These are phyloP conservation scores for Croton setiger DNA, from an alignment of 441 rosid genomes.

Conservation along the genomic window DNA sequence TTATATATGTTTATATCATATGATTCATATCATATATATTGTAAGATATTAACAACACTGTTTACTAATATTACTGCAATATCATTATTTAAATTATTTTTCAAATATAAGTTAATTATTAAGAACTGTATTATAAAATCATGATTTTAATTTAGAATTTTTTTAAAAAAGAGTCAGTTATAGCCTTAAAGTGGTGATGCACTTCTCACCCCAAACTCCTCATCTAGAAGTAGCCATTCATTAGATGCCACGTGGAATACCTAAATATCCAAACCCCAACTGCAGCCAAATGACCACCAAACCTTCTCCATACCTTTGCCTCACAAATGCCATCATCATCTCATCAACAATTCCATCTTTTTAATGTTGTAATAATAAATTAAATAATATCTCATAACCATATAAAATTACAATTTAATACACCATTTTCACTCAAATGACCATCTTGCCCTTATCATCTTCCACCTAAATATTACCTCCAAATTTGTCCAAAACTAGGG, in stretches of 20 bases:
- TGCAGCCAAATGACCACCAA: conserved; percentile 39
- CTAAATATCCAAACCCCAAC: conserved; percentile 43
- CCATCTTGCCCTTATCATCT: conserved; percentile 17
- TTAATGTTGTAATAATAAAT: neutral
- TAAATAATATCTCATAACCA: neutral
- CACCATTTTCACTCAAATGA: neutral
- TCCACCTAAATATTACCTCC: conserved; percentile 33
- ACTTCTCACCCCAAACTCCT: conserved; percentile 51
- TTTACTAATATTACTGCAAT: too few relatives aligned
- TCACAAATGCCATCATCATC: conserved; percentile 45
- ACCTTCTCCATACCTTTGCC: conserved; percentile 43
- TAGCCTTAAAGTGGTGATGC: neutral
- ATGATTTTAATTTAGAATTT: too few relatives aligned
- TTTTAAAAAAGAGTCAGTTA: too few relatives aligned
- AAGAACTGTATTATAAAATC: too few relatives aligned
- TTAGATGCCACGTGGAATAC: conserved; percentile 45
- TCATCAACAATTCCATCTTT: conserved; percentile 42
- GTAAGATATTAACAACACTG: too few relatives aligned
- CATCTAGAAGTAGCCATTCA: conserved; percentile 44
- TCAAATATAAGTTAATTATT: too few relatives aligned
- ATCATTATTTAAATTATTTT: too few relatives aligned
- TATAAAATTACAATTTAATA: conserved; percentile 17
- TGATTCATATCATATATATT: too few relatives aligned
- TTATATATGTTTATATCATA: too few relatives aligned
- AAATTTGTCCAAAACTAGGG: conserved; percentile 40